phyloP scores from a whole-genome alignment of 2,329 filamentous ascomycete genomes.

The Penicillium sp. region DNA sequence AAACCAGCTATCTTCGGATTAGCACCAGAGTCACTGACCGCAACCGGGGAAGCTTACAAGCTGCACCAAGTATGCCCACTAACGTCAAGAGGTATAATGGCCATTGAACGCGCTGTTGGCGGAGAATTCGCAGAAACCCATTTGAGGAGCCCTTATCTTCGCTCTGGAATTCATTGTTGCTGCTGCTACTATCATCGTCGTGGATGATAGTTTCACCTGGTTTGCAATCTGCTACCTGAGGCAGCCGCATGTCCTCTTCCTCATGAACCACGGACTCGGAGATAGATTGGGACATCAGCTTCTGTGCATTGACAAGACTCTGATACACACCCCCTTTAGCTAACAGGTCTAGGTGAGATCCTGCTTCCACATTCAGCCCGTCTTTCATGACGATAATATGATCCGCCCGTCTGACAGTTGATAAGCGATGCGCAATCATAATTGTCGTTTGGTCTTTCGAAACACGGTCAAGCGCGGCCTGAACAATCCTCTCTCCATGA shows the following conservation, averaged over 20 bases:
- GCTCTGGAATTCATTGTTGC: too few species aligned
- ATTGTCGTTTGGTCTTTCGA: slow-evolving; percentile 70
- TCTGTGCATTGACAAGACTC: not conserved
- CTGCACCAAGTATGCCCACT: too few species aligned
- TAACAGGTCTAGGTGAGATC: slow-evolving; percentile 72
- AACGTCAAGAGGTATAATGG: too few species aligned
- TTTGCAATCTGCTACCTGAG: too few species aligned
- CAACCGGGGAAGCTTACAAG: too few species aligned
- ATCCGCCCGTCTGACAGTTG: slow-evolving; percentile 76
- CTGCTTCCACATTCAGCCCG: slow-evolving; percentile 72
- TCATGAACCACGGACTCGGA: not conserved
- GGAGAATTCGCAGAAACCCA: too few species aligned
- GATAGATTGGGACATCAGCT: not conserved
- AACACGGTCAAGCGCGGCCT: slow-evolving; percentile 57
- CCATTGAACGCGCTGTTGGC: too few species aligned
- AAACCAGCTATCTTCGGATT: too few species aligned
- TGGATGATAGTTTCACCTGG: too few species aligned
- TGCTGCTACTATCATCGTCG: too few species aligned
- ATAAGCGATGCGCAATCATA: slow-evolving; percentile 76
- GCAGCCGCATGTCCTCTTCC: not conserved
- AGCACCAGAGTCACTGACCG: too few species aligned
- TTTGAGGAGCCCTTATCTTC: too few species aligned
- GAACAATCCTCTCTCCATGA: slow-evolving; percentile 60
- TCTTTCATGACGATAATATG: slow-evolving; percentile 76
- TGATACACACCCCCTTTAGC: not conserved